A percentile compares a stretch with the other conserved stretches of the same genome.
phyloP scores from a whole-genome alignment of 2,329 filamentous ascomycete genomes.

The Fusarium kyushuense region DNA sequence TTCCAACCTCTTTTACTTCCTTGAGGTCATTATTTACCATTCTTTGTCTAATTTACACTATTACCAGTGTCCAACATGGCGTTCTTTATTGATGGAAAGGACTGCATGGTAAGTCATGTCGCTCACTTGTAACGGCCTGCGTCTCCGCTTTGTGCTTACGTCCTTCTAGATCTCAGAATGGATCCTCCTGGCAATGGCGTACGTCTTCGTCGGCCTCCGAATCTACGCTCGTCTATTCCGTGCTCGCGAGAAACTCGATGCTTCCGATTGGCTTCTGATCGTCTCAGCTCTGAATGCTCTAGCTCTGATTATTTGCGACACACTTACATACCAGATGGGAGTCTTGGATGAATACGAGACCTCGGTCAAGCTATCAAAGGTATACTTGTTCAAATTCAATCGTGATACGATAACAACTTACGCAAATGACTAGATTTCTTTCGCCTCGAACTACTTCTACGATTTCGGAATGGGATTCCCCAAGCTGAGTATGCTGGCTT shows the following conservation, averaged over 20 bases:
- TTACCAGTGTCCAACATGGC: slow-evolving; percentile 26
- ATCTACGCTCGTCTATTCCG: slow-evolving; percentile 52
- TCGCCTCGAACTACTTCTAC: slow-evolving; percentile 54
- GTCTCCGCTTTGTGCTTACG: neutral
- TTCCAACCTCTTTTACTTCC: slow-evolving; percentile 1
- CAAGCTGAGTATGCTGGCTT: slow-evolving; percentile 53
- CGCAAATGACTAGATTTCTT: slow-evolving; percentile 45
- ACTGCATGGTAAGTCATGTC: slow-evolving; percentile 34
- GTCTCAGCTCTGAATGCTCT: slow-evolving; percentile 49
- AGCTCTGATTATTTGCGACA: slow-evolving; percentile 52
- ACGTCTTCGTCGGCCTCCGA: slow-evolving; percentile 48
- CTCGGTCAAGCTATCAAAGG: slow-evolving; percentile 51
- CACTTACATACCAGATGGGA: slow-evolving; percentile 50
- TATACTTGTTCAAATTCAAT: neutral
- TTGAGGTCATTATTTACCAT: neutral
- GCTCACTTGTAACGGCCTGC: fast-evolving
- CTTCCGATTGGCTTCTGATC: slow-evolving; percentile 49
- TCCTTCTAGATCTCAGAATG: slow-evolving; percentile 50
- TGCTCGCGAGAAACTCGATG: slow-evolving; percentile 47
- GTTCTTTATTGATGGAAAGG: slow-evolving; percentile 41
- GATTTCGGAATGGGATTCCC: slow-evolving; percentile 54
- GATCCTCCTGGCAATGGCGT: slow-evolving; percentile 48
- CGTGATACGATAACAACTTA: neutral
- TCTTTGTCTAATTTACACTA: neutral
- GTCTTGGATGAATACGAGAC: slow-evolving; percentile 49